Evolutionary conservation across 495 filamentous ascomycete genomes (phyloP), one percentile per base, ranked within the genome.

Genomic region (Penicillium malachiteum): DNA sequence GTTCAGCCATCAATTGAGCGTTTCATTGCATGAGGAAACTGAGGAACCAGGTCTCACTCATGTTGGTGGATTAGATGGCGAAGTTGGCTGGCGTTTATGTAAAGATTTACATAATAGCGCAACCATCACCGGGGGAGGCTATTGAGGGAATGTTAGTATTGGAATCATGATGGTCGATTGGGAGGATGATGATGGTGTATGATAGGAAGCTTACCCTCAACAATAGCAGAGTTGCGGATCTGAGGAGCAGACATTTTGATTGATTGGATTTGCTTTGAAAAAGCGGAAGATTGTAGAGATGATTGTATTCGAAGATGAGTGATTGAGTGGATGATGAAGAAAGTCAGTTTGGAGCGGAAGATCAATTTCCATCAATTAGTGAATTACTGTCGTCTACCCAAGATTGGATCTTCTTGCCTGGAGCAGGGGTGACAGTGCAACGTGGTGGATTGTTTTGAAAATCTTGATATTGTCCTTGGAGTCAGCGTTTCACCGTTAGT

Each of bases 61-160:
- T 54, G n/a, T n/a, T n/a, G 37, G 37, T 49, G 14, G 26, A 35
- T 50, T 48, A 48, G 52, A 48, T 43, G 41, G 18, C 50, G 33
- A 52, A 43, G 40, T 43, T 37, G 18, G 43, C 14, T 52, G 4
- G 52, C 38, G 46, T n/a, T 45, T 45, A 59, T 65, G 48, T 56
- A 59, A 42, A 40, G 3, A 45, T 54, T 62, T 67, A 67, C 72
- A 74, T 74, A 56, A 76, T 59, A 51, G 71, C 62, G 64, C 73
- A 76, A 57, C 73, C 71, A 62, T 64, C 68, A 48, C 68, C 67
- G 54, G 73, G 69, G 59, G 68, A 65, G 47, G 65, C 71, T 62
- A 32, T 54, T 39, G 30, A 58, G 12, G 21, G n/a, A 41, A 52
- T 50, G 40, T 67, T 48, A 59, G 61, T 58, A 56, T 52, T 13